These are phyloP conservation scores for Tricholomella constricta DNA, from an alignment of 768 basidiomycete species.

Conservation along the genomic window DNA sequence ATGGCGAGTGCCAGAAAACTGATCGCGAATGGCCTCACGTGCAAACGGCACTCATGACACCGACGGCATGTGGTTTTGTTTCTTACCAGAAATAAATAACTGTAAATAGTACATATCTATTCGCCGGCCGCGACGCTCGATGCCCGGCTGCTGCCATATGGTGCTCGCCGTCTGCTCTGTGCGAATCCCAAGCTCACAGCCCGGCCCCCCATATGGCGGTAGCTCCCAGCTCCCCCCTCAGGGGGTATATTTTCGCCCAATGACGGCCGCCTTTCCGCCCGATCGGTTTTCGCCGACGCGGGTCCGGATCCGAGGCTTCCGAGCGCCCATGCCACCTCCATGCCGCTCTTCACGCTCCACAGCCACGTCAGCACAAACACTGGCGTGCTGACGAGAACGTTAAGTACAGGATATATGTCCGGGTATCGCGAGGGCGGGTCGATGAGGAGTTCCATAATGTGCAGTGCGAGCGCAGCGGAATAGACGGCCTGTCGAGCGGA, in stretches of 20 bases:
- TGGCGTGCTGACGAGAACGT: conserved; percentile 77
- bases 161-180: conserved; percentile 1
- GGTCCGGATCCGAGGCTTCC: conserved; percentile 48
- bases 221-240: conserved; percentile 11
- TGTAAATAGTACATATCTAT: conserved; percentile 4
- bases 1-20: background rate
- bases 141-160: conserved; percentile 9
- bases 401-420: conserved; percentile 83
- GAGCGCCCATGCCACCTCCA: conserved; percentile 82
- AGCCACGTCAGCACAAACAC: conserved; percentile 85
- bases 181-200: conserved; percentile 22
- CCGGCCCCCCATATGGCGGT: conserved; percentile 22
- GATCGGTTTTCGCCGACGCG: conserved; percentile 9
- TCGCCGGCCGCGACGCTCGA: conserved; percentile 12
- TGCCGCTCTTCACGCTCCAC: conserved; percentile 82
- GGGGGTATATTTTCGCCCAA: background rate
- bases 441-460: conserved; percentile 63
- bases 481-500: conserved; percentile 58
- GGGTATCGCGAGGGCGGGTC: conserved; percentile 77
- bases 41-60: too few relatives aligned
- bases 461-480: conserved; percentile 51
- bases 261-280: conserved; percentile 7
- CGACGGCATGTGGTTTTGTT: too few relatives aligned
- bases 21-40: background rate
- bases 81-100: conserved; percentile 1